A percentile compares a stretch with the other conserved stretches of the same genome.
Evolutionary conservation across 2,329 filamentous ascomycete genomes (phyloP).

Genomic region (Herpotrichia juniperi): DNA sequence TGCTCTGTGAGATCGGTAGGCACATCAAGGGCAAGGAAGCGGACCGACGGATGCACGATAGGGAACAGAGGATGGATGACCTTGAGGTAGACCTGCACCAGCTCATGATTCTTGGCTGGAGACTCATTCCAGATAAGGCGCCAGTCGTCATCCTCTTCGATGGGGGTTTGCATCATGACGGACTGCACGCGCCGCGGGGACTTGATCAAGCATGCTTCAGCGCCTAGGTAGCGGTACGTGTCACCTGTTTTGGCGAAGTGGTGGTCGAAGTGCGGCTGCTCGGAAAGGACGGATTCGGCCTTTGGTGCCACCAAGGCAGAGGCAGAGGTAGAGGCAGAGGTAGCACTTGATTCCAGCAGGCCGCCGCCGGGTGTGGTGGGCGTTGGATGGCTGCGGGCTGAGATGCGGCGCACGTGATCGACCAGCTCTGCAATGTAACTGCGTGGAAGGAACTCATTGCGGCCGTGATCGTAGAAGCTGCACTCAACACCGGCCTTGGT

Average conservation of each 20-base stretch:
- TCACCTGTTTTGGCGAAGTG: slow-evolving; percentile 40
- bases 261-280: slow-evolving; percentile 33
- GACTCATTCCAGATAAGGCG: slow-evolving; percentile 29
- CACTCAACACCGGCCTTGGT: slow-evolving; percentile 43
- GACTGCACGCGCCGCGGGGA: slow-evolving; percentile 34
- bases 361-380: slow-evolving; percentile 23
- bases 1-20: slow-evolving; percentile 29
- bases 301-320: slow-evolving; percentile 17
- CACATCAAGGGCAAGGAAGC: slow-evolving; percentile 30
- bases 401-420: slow-evolving; percentile 40
- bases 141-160: slow-evolving; percentile 33
- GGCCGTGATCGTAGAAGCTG: slow-evolving; percentile 42
- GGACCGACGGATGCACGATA: slow-evolving; percentile 32
- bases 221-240: slow-evolving; percentile 43
- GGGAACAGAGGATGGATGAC: slow-evolving; percentile 35
- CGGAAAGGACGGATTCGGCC: slow-evolving; percentile 20
- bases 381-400: slow-evolving; percentile 22
- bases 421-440: slow-evolving; percentile 45
- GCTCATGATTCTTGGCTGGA: slow-evolving; percentile 31
- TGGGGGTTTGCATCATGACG: slow-evolving; percentile 16
- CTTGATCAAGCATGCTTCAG: slow-evolving; percentile 39
- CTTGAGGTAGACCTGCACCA: slow-evolving; percentile 37
- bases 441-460: slow-evolving; percentile 35
- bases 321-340: no score
- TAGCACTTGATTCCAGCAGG: slow-evolving; percentile 13